Percentiles rank a stretch among this genome's conserved stretches.
Evolutionary conservation across 2,329 filamentous ascomycete species (phyloP).

Genomic region (Zelopaecilomyces penicillatus): DNA sequence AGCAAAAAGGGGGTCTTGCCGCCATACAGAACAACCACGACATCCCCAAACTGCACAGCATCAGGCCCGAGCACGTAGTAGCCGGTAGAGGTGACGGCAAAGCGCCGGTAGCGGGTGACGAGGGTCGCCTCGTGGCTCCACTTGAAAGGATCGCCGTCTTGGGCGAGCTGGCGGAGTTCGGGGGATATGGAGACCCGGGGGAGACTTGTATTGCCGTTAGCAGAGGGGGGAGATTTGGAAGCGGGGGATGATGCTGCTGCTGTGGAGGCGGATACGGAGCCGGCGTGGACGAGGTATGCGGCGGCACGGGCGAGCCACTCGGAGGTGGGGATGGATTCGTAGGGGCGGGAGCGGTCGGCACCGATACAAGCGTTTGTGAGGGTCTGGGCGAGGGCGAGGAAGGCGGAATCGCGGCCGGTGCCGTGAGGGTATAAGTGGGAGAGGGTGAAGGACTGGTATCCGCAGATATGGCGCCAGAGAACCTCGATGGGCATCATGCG

Average conservation of each 20-base stretch:
- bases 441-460: conserved; percentile 16
- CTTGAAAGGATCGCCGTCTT: conserved; percentile 21
- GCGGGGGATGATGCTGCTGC: neutral
- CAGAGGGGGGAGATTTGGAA: neutral
- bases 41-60: conserved; percentile 20
- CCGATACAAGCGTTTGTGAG: conserved; percentile 25
- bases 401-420: conserved; percentile 15
- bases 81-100: conserved; percentile 22
- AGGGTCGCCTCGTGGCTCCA: conserved; percentile 29
- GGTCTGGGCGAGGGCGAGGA: conserved; percentile 26
- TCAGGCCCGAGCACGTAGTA: conserved; percentile 27
- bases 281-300: conserved; percentile 21
- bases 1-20: conserved; percentile 25
- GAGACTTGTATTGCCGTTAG: neutral
- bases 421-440: conserved; percentile 15
- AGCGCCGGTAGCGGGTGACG: conserved; percentile 24
- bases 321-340: conserved; percentile 15
- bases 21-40: conserved; percentile 24
- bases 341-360: conserved; percentile 18
- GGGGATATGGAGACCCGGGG: conserved; percentile 9
- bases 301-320: conserved; percentile 24
- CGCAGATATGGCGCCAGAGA: conserved; percentile 22
- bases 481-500: conserved; percentile 20
- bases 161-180: conserved; percentile 19
- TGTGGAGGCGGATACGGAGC: neutral